These are phyloP conservation scores for Penicillium sp. DNA, from an alignment of 2,329 filamentous ascomycete genomes.

Conservation along the genomic window DNA sequence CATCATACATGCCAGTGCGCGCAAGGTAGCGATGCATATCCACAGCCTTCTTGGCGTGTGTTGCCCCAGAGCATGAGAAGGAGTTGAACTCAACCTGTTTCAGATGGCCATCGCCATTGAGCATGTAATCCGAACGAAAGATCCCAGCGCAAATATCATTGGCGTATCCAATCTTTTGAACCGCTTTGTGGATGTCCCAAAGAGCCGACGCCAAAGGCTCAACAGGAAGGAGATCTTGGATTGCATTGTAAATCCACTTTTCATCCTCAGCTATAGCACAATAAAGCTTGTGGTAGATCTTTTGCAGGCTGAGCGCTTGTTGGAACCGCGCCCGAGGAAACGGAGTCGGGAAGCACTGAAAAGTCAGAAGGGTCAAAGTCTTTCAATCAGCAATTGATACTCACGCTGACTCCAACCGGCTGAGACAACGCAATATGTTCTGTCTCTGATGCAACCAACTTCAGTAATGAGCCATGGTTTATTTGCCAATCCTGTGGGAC, in stretches of 20 bases:
- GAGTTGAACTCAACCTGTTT: slow-evolving; percentile 47
- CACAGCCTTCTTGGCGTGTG: slow-evolving; percentile 37
- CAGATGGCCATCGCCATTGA: slow-evolving; percentile 27
- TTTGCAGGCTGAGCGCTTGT: slow-evolving; percentile 52
- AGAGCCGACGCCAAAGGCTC: slow-evolving; percentile 35
- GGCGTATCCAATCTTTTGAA: slow-evolving; percentile 24
- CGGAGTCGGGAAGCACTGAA: slow-evolving; percentile 27
- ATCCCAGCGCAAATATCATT: slow-evolving; percentile 36
- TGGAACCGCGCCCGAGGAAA: slow-evolving; percentile 33
- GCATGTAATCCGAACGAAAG: slow-evolving; percentile 46
- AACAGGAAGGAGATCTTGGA: slow-evolving; percentile 29
- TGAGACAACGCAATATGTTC: slow-evolving; percentile 27
- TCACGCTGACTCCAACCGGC: slow-evolving; percentile 31
- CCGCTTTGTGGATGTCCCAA: slow-evolving; percentile 35
- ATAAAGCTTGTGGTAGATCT: slow-evolving; percentile 52
- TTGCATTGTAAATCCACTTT: slow-evolving; percentile 32
- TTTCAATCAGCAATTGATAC: too few species aligned
- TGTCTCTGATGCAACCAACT: slow-evolving; percentile 24
- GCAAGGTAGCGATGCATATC: slow-evolving; percentile 40
- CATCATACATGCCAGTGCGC: slow-evolving; percentile 21
- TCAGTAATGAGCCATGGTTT: slow-evolving; percentile 40
- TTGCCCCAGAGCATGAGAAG: slow-evolving; percentile 40
- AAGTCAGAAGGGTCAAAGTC: not conserved
- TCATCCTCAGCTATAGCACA: slow-evolving; percentile 47
- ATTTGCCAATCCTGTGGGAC: slow-evolving; percentile 37